Evolutionary conservation across 306 rosid genomes (phyloP).

Genomic region (Quercus wislizeni): DNA sequence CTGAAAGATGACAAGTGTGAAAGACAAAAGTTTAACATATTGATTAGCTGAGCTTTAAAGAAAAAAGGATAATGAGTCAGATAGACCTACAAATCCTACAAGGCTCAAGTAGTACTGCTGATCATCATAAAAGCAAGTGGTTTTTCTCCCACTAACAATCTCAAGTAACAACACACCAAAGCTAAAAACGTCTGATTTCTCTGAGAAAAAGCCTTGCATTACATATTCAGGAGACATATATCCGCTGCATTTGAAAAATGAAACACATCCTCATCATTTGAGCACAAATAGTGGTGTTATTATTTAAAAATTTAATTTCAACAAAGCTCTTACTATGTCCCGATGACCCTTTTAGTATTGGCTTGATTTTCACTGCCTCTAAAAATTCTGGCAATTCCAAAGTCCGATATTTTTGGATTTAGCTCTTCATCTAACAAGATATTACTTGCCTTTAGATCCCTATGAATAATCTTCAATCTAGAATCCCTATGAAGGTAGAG

Average conservation of each 20-base stretch:
- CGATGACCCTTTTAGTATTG: neutral
- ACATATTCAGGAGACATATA: constrained; percentile 42
- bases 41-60: no score
- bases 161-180: constrained; percentile 39
- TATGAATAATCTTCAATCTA: constrained; percentile 18
- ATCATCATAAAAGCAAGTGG: constrained; percentile 28
- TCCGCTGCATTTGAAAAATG: constrained; percentile 17
- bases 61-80: neutral
- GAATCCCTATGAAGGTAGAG: constrained; percentile 37
- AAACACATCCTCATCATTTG: neutral
- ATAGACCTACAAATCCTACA: constrained; percentile 30
- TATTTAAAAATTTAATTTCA: neutral
- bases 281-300: neutral
- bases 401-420: constrained; percentile 26
- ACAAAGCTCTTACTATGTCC: constrained; percentile 17
- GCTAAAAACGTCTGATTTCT: constrained; percentile 36
- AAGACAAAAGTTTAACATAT: no score
- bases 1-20: neutral
- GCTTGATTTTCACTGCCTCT: neutral
- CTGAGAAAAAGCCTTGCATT: constrained; percentile 32
- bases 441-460: constrained; percentile 26
- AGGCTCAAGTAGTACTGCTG: constrained; percentile 22
- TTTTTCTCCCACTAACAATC: constrained; percentile 33
- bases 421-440: constrained; percentile 16
- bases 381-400: constrained; percentile 11